Conservation (phyloP, 2,329 filamentous ascomycete genomes). For the Berkeleyomyces rouxiae region DNA sequence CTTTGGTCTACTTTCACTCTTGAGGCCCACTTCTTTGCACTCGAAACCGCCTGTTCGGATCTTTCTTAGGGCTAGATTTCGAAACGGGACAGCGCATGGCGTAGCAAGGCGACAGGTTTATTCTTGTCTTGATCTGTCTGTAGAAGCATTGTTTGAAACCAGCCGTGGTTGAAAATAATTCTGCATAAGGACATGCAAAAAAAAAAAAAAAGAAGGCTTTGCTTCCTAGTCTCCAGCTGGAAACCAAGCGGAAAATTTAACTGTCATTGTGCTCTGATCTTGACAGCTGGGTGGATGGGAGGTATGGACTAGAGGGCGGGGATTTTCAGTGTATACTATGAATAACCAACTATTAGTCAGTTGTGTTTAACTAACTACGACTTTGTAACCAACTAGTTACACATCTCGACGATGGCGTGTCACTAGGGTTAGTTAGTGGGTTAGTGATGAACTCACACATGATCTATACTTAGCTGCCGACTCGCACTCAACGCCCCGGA, state of each 20-base stretch:
- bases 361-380: too few species aligned
- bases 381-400: too few species aligned
- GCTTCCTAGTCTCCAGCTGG: too few species aligned
- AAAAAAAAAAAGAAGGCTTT: too few species aligned
- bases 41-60: neutral
- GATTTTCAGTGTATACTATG: too few species aligned
- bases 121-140: neutral
- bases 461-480: too few species aligned
- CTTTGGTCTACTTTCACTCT: neutral
- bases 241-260: neutral
- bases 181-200: neutral
- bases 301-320: neutral
- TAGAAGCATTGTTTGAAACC: neutral
- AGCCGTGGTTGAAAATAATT: neutral
- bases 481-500: too few species aligned
- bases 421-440: too few species aligned
- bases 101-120: neutral
- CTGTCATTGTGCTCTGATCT: neutral
- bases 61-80: neutral
- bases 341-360: too few species aligned
- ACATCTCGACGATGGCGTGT: too few species aligned
- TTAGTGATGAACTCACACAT: too few species aligned
- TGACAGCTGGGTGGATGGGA: neutral
- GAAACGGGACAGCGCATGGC: neutral
- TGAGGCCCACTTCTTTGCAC: neutral